Base-by-base conservation (phyloP, 208 protist species). In the Porcisia deanei region DNA sequence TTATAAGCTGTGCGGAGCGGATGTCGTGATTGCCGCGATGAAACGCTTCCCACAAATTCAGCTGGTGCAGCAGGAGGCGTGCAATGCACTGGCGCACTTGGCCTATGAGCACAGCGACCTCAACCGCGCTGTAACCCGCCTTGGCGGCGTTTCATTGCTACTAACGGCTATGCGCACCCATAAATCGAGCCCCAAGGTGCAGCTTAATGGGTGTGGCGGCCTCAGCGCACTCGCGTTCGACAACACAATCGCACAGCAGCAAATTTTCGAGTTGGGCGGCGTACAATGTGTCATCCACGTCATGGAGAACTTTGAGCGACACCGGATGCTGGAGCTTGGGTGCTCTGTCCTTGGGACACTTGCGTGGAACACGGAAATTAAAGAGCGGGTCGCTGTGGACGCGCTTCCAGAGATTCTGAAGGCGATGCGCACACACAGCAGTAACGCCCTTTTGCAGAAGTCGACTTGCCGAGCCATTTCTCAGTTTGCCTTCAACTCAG, bases 401-500 rank as follows among this genome's bases (percentile, higher is more conserved):
- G 93, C 92, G 8, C 88, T 98, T 57, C 92, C 91, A 8, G 86
- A 93, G 73, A 97, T 98, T 41, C 75, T 98, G 37, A 89, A 92
- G 60, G 88, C 89, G 47, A 97, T 98, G 94, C 85, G 88, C 34
- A 80, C 80, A 54, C 91, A 97, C 73, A 83, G 89, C 73, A 75
- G 84, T 73, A 95, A 89, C 72, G 85, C 93, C 25, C 78, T 96
- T 55, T 83, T 98, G 52, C 94, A 98, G 78, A 98, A 98, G 84
- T 97, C 93, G 53, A 96, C 91, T 12, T 97, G 93, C 77, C 85
- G 94, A 63, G 94, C 94, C 71, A 94, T 97, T 65, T 95, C 93
- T 54, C 94, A 98, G 82, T 97, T 98, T 73, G 93, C 94, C 53
- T 98, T 97, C 81, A 97, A 98, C 83, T 96, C 91, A 5, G 91